Evolutionary conservation across 352 stramenopile genomes (phyloP).

Genomic region (Pythium coloratum): DNA sequence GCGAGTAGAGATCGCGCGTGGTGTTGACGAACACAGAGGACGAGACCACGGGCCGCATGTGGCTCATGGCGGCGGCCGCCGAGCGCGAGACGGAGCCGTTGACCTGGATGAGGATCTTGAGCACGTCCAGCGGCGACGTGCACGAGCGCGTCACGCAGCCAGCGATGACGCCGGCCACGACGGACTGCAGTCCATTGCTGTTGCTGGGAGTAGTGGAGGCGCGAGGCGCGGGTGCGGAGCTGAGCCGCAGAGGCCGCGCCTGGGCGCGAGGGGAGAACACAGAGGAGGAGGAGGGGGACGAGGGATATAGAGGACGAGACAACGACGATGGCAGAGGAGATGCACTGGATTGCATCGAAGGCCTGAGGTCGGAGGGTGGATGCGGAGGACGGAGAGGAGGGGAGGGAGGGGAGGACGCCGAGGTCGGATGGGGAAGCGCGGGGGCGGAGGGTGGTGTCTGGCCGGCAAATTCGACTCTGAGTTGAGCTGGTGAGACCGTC

Average conservation of each 20-base stretch:
- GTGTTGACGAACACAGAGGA: slow-evolving; percentile 42
- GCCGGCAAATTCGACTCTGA: slow-evolving; percentile 28
- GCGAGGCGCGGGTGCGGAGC: background rate
- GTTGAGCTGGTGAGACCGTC: background rate
- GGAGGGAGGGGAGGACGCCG: background rate
- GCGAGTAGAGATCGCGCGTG: slow-evolving; percentile 56
- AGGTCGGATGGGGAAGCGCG: background rate
- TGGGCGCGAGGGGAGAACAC: slow-evolving; percentile 1
- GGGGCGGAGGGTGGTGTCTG: background rate
- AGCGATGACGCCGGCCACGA: slow-evolving; percentile 72
- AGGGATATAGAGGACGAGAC: slow-evolving; percentile 1
- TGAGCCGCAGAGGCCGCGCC: slow-evolving; percentile 11
- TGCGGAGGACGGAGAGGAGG: background rate
- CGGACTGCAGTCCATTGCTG: slow-evolving; percentile 51
- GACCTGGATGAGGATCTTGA: slow-evolving; percentile 86
- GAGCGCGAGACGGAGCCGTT: slow-evolving; percentile 41
- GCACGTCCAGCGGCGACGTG: slow-evolving; percentile 79
- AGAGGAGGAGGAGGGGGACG: background rate
- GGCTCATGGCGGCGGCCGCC: slow-evolving; percentile 26
- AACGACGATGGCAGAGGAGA: background rate
- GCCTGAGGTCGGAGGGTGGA: background rate
- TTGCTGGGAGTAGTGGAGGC: slow-evolving; percentile 4
- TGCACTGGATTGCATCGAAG: slow-evolving; percentile 3
- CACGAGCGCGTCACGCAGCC: slow-evolving; percentile 80
- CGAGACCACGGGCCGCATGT: slow-evolving; percentile 13